A percentile compares a stretch with the other conserved stretches of the same genome.
Conservation (phyloP, 2,329 filamentous ascomycete genomes). For the Graphilbum fragrans region DNA sequence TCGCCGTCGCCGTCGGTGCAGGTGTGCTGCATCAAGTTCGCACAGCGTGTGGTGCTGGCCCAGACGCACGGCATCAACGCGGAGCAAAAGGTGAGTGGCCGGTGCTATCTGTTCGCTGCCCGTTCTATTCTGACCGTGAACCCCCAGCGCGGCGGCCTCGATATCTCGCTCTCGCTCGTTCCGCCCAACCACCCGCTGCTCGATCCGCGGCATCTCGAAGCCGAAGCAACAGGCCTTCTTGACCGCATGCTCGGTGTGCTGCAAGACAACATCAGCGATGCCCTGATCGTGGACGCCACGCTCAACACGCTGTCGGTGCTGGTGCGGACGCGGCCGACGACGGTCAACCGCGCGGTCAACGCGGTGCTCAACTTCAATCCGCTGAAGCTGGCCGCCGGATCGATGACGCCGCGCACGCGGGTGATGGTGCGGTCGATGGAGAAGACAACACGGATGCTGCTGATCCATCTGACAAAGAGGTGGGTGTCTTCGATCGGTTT, state of each 20-base stretch:
- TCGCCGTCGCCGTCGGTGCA: conserved; percentile 61
- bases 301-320: conserved; percentile 78
- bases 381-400: conserved; percentile 65
- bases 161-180: conserved; percentile 79
- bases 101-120: no score
- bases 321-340: conserved; percentile 67
- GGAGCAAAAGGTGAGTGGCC: conserved; percentile 57
- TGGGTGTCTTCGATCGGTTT: conserved; percentile 21
- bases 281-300: conserved; percentile 78
- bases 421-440: conserved; percentile 90
- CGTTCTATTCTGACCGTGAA: background rate
- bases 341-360: conserved; percentile 75
- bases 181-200: conserved; percentile 73
- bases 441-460: conserved; percentile 73
- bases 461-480: conserved; percentile 75
- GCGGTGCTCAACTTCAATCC: conserved; percentile 87
- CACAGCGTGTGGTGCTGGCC: conserved; percentile 81
- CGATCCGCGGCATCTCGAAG: conserved; percentile 70
- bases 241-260: conserved; percentile 78
- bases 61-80: conserved; percentile 75
- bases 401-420: conserved; percentile 65
- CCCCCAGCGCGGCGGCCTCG: conserved; percentile 54
- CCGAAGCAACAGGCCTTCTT: conserved; percentile 80
- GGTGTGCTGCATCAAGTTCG: conserved; percentile 95
- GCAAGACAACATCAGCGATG: conserved; percentile 59